Conservation (phyloP, 257 asterid genomes). For the Ophiorrhiza pumila region DNA sequence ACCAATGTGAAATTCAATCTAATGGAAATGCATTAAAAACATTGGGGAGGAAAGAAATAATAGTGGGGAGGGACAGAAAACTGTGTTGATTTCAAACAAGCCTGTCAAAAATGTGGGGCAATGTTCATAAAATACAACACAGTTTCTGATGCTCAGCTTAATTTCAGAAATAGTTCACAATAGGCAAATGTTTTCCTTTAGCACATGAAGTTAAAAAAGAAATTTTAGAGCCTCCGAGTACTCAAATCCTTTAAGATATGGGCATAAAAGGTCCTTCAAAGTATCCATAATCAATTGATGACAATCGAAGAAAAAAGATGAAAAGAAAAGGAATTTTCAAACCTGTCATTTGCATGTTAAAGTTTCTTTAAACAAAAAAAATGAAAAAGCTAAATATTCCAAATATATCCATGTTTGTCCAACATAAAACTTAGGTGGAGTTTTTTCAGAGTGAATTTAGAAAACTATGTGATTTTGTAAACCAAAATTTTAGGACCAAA, state of each 20-base stretch:
- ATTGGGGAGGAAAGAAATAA: no score
- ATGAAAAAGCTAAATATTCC: background rate
- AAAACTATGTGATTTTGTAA: background rate
- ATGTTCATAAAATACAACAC: no score
- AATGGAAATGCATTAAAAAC: no score
- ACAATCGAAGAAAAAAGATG: background rate
- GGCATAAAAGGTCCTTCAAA: background rate
- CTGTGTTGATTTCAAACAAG: no score
- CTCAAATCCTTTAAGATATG: no score
- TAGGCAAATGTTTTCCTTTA: background rate
- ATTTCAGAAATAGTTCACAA: no score
- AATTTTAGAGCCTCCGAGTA: background rate
- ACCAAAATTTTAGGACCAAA: background rate
- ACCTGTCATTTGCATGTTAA: no score
- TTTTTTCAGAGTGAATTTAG: background rate
- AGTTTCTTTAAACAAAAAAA: background rate
- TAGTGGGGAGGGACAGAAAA: no score
- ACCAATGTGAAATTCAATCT: no score
- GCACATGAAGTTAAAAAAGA: background rate
- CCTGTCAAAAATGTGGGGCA: no score
- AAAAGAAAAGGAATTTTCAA: no score
- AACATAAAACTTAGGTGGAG: background rate
- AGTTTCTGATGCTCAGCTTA: no score
- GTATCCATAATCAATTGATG: background rate
- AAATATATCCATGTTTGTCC: background rate